Evolutionary conservation across 1,139 yeast genomes (phyloP).

Genomic region (Kodamaea plutei): DNA sequence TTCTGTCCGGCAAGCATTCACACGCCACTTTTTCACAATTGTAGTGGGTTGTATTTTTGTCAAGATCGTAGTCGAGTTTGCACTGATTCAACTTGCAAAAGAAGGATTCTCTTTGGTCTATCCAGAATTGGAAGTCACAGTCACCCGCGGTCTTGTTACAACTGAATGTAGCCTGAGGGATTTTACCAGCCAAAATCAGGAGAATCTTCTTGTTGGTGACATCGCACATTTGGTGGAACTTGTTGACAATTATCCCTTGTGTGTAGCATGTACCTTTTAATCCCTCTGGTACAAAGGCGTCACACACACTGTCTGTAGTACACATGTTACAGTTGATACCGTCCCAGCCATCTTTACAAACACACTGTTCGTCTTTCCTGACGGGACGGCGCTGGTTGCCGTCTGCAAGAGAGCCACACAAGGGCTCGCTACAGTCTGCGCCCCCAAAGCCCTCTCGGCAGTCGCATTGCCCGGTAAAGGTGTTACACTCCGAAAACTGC

Average conservation of each 20-base stretch:
- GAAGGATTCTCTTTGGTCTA: conserved; percentile 82
- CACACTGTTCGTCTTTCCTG: conserved; percentile 51
- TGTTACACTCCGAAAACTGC: conserved; percentile 83
- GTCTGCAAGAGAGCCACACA: conserved; percentile 76
- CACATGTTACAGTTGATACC: conserved; percentile 94
- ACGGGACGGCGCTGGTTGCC: conserved; percentile 64
- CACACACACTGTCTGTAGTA: conserved; percentile 67
- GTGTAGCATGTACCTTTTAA: conserved; percentile 84
- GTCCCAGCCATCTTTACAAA: conserved; percentile 81
- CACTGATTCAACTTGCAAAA: conserved; percentile 80
- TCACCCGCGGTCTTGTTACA: conserved; percentile 64
- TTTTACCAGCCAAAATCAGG: conserved; percentile 70
- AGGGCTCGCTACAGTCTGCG: conserved; percentile 81
- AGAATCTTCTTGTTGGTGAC: conserved; percentile 87
- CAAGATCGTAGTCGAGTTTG: conserved; percentile 59
- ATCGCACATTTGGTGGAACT: conserved; percentile 87
- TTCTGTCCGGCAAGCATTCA: conserved; percentile 83
- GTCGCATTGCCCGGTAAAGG: conserved; percentile 85
- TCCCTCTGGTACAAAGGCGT: conserved; percentile 84
- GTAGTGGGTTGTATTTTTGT: conserved; percentile 68
- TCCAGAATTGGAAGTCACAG: conserved; percentile 96
- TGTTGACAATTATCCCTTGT: conserved; percentile 79
- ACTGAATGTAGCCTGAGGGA: conserved; percentile 89
- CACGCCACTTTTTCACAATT: conserved; percentile 75
- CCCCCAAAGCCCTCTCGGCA: conserved; percentile 95